A percentile compares a stretch with the other conserved stretches of the same genome.
Conservation (phyloP, 2,329 filamentous ascomycete species). For the Colletotrichum navitas region DNA sequence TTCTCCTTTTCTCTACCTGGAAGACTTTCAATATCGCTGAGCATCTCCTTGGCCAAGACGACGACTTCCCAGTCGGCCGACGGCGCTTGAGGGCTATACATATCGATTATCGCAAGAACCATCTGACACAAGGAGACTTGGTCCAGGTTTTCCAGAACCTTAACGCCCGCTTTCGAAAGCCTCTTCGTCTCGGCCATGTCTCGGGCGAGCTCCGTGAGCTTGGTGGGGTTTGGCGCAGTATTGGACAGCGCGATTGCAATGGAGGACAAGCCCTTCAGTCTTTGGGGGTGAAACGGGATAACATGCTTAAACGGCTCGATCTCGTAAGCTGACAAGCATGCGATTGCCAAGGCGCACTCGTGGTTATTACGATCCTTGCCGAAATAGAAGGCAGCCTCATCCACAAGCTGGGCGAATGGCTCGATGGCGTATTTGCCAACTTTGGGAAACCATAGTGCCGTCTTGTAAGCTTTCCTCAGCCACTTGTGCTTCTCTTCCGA, state of each 20-base stretch:
- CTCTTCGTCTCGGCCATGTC: constrained; percentile 43
- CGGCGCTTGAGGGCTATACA: constrained; percentile 57
- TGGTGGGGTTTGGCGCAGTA: constrained; percentile 57
- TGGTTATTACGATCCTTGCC: constrained; percentile 55
- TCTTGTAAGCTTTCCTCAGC: constrained; percentile 53
- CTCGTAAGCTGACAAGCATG: constrained; percentile 61
- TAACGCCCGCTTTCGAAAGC: constrained; percentile 4
- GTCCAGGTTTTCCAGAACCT: constrained; percentile 55
- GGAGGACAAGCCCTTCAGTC: constrained; percentile 64
- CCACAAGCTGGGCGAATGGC: constrained; percentile 60
- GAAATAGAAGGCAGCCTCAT: constrained; percentile 61
- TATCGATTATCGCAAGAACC: constrained; percentile 62
- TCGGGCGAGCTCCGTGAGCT: constrained; percentile 46
- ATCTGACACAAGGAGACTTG: constrained; percentile 67
- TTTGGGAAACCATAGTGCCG: constrained; percentile 54
- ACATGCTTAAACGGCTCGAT: constrained; percentile 64
- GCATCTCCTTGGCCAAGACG: constrained; percentile 58
- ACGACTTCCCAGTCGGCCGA: constrained; percentile 61
- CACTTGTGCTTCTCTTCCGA: constrained; percentile 42
- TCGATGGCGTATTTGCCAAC: constrained; percentile 61
- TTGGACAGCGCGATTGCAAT: constrained; percentile 66
- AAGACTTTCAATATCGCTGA: constrained; percentile 63
- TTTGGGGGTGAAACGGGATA: constrained; percentile 62
- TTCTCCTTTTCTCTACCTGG: constrained; percentile 60
- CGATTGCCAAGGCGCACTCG: constrained; percentile 58